Conservation (phyloP, 768 basidiomycete genomes). For the Lactarius pseudohatsudake region DNA sequence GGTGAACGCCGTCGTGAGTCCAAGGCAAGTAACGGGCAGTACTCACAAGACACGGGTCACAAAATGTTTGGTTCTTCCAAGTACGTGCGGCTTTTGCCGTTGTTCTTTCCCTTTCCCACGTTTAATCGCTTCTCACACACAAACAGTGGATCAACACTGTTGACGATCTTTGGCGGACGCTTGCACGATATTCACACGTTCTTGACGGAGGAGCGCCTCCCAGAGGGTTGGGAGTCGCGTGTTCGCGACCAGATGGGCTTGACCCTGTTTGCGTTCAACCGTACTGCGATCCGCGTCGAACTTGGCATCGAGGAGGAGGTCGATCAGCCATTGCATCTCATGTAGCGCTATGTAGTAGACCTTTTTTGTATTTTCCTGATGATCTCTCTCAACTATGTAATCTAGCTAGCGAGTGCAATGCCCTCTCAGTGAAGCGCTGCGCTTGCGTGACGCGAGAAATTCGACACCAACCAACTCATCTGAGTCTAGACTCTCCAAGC, state of each 20-base stretch:
- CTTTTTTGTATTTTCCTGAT: too few relatives aligned
- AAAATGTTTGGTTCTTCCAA: constrained; percentile 66
- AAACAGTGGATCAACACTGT: constrained; percentile 57
- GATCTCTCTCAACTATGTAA: not conserved
- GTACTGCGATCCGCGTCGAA: constrained; percentile 35
- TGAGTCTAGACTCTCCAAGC: too few relatives aligned
- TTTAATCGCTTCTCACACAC: not conserved
- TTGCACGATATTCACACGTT: constrained; percentile 53
- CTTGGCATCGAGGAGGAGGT: constrained; percentile 36
- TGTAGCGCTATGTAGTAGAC: constrained; percentile 5
- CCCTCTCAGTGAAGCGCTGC: not conserved
- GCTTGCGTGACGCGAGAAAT: not conserved
- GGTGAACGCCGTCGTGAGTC: constrained; percentile 63
- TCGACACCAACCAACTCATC: not conserved
- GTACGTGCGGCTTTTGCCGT: constrained; percentile 41
- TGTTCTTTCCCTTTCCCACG: not conserved
- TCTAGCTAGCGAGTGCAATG: not conserved
- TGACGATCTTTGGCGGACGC: constrained; percentile 66
- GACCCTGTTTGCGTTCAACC: constrained; percentile 58
- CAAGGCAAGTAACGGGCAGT: constrained; percentile 53
- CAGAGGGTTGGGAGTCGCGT: constrained; percentile 68
- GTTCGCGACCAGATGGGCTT: constrained; percentile 55
- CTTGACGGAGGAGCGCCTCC: constrained; percentile 68
- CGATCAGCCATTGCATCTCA: constrained; percentile 14
- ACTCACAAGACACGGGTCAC: constrained; percentile 49